phyloP scores from a whole-genome alignment of 345 rosid genomes.

The Geranium brycei region DNA sequence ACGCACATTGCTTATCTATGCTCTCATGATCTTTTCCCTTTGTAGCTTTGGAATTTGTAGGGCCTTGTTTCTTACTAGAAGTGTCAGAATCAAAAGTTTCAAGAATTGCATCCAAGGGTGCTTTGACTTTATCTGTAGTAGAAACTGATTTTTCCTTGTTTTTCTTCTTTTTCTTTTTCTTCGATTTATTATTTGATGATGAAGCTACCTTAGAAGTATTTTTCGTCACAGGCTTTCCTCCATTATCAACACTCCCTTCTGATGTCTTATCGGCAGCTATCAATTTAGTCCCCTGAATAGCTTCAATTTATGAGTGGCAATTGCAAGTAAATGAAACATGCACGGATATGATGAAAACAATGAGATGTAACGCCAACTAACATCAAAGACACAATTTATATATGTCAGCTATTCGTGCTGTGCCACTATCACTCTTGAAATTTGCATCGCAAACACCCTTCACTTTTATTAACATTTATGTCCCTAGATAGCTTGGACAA shows the following conservation, averaged over 20 bases:
- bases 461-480: not conserved
- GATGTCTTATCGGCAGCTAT: slow-evolving; percentile 21
- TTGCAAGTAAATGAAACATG: not conserved
- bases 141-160: slow-evolving; percentile 31
- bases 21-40: slow-evolving; percentile 17
- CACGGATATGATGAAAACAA: not conserved
- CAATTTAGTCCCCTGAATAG: slow-evolving; percentile 28
- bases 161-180: slow-evolving; percentile 83
- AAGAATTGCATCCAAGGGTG: slow-evolving; percentile 30
- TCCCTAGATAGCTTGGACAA: not conserved
- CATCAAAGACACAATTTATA: not conserved
- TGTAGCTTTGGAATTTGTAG: slow-evolving; percentile 17
- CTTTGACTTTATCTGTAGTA: slow-evolving; percentile 19
- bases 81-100: slow-evolving; percentile 27
- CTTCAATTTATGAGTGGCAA: not conserved
- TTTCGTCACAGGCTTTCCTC: slow-evolving; percentile 9
- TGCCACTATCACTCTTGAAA: not conserved
- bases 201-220: slow-evolving; percentile 13
- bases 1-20: slow-evolving; percentile 14
- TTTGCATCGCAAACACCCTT: not conserved
- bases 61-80: slow-evolving; percentile 14
- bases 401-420: not conserved
- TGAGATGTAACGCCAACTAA: not conserved
- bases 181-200: slow-evolving; percentile 36
- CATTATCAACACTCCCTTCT: slow-evolving; percentile 2